phyloP scores from a whole-genome alignment of 306 rosid species.

The Coriaria nepalensis region DNA sequence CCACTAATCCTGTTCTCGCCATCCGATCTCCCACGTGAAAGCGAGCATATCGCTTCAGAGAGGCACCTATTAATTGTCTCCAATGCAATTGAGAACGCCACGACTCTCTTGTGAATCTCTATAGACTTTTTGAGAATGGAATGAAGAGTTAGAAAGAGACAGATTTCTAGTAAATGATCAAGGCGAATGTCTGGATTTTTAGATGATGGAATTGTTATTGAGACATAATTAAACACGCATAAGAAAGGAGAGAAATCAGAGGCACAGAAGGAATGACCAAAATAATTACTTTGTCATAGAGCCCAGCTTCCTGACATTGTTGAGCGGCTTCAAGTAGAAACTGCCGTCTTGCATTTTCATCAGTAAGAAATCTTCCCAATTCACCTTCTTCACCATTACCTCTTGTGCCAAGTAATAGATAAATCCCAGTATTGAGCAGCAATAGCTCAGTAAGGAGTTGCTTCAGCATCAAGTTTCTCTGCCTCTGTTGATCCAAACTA shows the following conservation, averaged over 20 bases:
- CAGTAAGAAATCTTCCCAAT: slow-evolving; percentile 64
- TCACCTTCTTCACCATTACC: slow-evolving; percentile 97
- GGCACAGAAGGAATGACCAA: neutral
- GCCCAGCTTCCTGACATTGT: slow-evolving; percentile 89
- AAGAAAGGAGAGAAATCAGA: neutral
- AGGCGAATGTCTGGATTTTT: neutral
- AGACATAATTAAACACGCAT: neutral
- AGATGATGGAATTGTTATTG: neutral
- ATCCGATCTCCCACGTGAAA: slow-evolving; percentile 87
- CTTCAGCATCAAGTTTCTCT: slow-evolving; percentile 86
- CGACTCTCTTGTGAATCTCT: slow-evolving; percentile 89
- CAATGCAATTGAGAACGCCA: slow-evolving; percentile 86
- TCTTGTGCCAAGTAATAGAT: slow-evolving; percentile 83
- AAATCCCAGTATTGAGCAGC: slow-evolving; percentile 75
- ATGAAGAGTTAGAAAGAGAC: slow-evolving; percentile 1
- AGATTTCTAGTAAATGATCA: too few species aligned
- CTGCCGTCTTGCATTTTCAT: slow-evolving; percentile 62
- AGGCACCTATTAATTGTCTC: slow-evolving; percentile 91
- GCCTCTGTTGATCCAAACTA: slow-evolving; percentile 81
- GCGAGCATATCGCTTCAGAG: slow-evolving; percentile 81
- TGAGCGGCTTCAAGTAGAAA: slow-evolving; percentile 85
- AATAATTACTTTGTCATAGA: slow-evolving; percentile 63
- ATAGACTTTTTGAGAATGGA: slow-evolving; percentile 43
- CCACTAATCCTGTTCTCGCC: slow-evolving; percentile 90
- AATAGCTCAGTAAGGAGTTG: slow-evolving; percentile 83